Conservation (phyloP, 202 grass and related monocot genomes). For the Setaria viridis region DNA sequence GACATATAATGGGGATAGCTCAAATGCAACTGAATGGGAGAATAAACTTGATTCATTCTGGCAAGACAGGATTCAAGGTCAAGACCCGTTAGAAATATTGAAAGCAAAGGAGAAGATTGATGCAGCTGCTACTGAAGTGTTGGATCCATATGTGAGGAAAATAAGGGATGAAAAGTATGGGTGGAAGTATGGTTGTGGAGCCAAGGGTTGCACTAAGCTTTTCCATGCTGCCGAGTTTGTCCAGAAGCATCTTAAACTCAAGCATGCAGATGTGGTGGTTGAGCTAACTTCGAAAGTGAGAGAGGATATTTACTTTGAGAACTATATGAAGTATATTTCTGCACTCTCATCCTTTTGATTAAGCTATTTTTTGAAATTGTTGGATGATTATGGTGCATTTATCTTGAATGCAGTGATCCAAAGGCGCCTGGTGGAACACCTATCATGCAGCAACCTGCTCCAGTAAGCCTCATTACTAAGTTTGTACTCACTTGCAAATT, state of each 20-base stretch:
- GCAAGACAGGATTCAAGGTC: slow-evolving; percentile 72
- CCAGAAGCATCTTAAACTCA: slow-evolving; percentile 94
- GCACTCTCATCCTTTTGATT: slow-evolving; percentile 22
- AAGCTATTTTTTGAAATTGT: slow-evolving; percentile 30
- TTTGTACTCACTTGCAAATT: slow-evolving; percentile 46
- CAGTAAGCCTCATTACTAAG: slow-evolving; percentile 58
- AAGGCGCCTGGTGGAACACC: slow-evolving; percentile 96
- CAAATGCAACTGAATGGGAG: slow-evolving; percentile 81
- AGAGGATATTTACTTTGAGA: slow-evolving; percentile 91
- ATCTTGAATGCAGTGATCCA: slow-evolving; percentile 77
- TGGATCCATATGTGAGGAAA: slow-evolving; percentile 91
- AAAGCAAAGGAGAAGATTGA: slow-evolving; percentile 96
- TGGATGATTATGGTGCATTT: slow-evolving; percentile 35
- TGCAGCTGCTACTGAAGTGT: slow-evolving; percentile 73
- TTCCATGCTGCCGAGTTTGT: slow-evolving; percentile 99
- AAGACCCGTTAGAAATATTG: slow-evolving; percentile 82
- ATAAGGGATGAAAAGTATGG: slow-evolving; percentile 99
- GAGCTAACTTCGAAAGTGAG: slow-evolving; percentile 89
- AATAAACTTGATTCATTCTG: slow-evolving; percentile 95
- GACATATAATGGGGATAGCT: slow-evolving; percentile 65
- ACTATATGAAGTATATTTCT: slow-evolving; percentile 94
- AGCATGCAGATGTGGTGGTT: slow-evolving; percentile 76
- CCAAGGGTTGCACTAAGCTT: slow-evolving; percentile 97
- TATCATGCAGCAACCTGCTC: slow-evolving; percentile 90
- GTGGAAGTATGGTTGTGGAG: slow-evolving; percentile 98